Base-by-base conservation (phyloP, 2,329 filamentous ascomycete genomes). In the Penicillium corylophilum region DNA sequence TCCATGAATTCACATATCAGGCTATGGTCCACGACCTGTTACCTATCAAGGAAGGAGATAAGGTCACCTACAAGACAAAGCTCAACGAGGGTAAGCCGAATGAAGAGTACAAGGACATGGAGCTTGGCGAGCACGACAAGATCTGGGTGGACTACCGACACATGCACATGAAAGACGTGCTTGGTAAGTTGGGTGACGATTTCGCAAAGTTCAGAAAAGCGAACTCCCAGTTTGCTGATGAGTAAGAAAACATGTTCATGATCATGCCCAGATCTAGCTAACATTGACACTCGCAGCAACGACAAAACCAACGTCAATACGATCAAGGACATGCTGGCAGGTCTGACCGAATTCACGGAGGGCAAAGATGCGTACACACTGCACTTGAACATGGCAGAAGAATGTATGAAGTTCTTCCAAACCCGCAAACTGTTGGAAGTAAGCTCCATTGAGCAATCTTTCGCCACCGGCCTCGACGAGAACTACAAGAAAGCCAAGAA, bases 1-100 rank as follows among this genome's bases (percentile, higher is more conserved):
- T 97, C 4, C 94, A 99, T 73, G 94, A 99, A 66, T 96, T 99
- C 69, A 96, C 94, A 12, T 99, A 97, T 70, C 94, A 99, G 72
- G 91, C 94, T 45, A 97, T 99, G 93, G 93, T 90, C 3, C 90
- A 96, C 71, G 94, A 99, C 68, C 77, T 99, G 8, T 76, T 99
- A 26, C 88, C 88, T 0, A 90, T 99, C 66, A 86, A 88, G 63
- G 94, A 97, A 48, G 87, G 83, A 22, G 91, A 96, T 59, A 96
- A 94, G 70, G 82, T 95, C 9, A 90, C 87, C 0, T 99, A 92
- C 68, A 87, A 86, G 60, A 92, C 91, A 46, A 77, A 82, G 2
- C 78, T 94, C 56, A 94, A 95, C 59, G 84, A 91, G 62, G 89
- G 88, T 9, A 79, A 82, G 3, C 73, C 78, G 0, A 83, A 87